Evolutionary conservation across 768 basidiomycete species (phyloP), one percentile per base, ranked within the genome.

Genomic region (Termitomyces sp.): DNA sequence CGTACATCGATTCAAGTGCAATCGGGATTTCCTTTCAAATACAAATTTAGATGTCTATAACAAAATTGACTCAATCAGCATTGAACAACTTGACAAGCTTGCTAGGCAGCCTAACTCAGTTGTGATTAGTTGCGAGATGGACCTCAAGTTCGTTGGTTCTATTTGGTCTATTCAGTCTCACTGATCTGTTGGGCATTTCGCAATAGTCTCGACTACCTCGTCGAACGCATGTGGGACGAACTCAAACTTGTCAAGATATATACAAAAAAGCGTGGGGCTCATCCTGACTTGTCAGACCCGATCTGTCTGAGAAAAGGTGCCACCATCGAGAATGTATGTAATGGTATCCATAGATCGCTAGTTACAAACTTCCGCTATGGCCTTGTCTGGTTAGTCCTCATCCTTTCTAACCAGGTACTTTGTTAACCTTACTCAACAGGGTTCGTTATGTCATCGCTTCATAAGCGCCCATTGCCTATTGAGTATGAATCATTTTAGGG

Each of bases 101-200:
- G 91, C 93, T 32, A 81, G 88, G 41, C 81, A 89, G 60, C 86
- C 89, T 12, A 80, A 89, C 65, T 87, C 91, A 0, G 82, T 96
- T n/a, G 94, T 98, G 36, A 98, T 98, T 66, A 94, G 91, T 63
- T 98, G 95, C 69, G 95, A 98, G 71, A 80, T 97, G 81, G 87
- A 86, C 65, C 76, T 99, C 46, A 97, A 97, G 90, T 92, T 62
- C 54, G 78, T 66, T 41, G 23, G 50, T 20, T 42, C 44, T 46
- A 47, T 46, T 27, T 10, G 11, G 18, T 18, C 36, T 15, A 11
- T 47, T 40, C 39, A 18, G n/a, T 13, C 32, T 25, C 42, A 45
- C 22, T 50, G 44, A 46, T 57, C n/a, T 7, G 27, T 13, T 23
- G 50, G 59, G 27, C 50, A 58, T 52, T 52, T 0, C 7, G 44